Conservation (phyloP, 371 early-diverging fungal species). For the Mortierella sp. region DNA sequence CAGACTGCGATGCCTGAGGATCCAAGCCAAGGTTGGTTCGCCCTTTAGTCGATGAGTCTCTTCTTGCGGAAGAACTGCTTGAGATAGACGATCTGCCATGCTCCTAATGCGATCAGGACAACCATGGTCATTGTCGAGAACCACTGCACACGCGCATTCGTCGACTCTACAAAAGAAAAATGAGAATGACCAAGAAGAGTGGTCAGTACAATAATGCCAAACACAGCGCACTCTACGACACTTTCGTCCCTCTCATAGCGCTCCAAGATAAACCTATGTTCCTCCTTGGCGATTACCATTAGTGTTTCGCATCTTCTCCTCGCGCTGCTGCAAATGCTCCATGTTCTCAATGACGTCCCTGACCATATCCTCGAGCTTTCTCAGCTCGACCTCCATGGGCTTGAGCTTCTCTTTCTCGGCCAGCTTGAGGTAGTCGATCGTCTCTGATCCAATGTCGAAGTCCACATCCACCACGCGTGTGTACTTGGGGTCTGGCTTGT, state of each 20-base stretch:
- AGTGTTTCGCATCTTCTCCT: constrained; percentile 86
- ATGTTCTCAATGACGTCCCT: constrained; percentile 85
- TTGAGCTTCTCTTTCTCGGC: constrained; percentile 83
- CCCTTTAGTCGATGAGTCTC: constrained; percentile 79
- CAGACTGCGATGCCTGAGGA: not conserved
- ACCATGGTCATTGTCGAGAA: constrained; percentile 81
- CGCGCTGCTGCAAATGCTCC: constrained; percentile 83
- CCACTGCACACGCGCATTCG: constrained; percentile 86
- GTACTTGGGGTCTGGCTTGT: constrained; percentile 68
- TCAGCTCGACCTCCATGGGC: constrained; percentile 92
- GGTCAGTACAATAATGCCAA: not conserved
- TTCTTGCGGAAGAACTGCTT: constrained; percentile 89
- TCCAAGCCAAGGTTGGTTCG: not conserved
- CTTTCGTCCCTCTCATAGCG: not conserved
- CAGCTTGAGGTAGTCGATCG: constrained; percentile 77
- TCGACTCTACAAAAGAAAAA: constrained; percentile 72
- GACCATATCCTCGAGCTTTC: constrained; percentile 81
- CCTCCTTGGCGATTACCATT: constrained; percentile 74
- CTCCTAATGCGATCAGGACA: constrained; percentile 75
- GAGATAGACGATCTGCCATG: constrained; percentile 88
- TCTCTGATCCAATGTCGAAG: constrained; percentile 90
- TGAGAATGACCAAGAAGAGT: constrained; percentile 6
- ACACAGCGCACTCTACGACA: not conserved
- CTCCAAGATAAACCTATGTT: not conserved
- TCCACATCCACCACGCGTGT: constrained; percentile 78